Percentiles rank a stretch among this genome's conserved stretches.
Evolutionary conservation across 495 filamentous ascomycete species (phyloP).

Genomic region (Thermochaetoides thermophila): DNA sequence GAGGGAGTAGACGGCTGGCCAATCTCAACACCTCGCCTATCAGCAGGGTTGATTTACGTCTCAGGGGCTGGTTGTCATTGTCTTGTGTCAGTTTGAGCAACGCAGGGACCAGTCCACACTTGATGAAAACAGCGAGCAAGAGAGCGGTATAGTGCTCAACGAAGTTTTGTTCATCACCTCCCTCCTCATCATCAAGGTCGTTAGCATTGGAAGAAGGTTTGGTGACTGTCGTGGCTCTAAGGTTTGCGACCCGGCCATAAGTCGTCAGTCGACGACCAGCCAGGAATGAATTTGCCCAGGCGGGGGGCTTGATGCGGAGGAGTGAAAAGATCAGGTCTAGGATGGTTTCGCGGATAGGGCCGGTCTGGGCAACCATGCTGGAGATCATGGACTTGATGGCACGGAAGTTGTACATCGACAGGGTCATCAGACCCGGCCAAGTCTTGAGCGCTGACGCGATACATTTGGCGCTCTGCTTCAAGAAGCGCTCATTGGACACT

Average conservation of each 20-base stretch:
- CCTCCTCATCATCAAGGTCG: conserved; percentile 46
- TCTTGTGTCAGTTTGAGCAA: conserved; percentile 58
- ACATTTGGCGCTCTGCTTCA: conserved; percentile 75
- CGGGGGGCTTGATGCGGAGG: conserved; percentile 83
- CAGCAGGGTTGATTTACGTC: conserved; percentile 77
- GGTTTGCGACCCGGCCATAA: conserved; percentile 79
- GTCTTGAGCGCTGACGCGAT: conserved; percentile 78
- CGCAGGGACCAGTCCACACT: conserved; percentile 66
- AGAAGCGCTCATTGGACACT: conserved; percentile 52
- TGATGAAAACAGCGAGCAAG: conserved; percentile 72
- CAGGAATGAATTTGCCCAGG: conserved; percentile 91
- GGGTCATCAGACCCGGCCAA: conserved; percentile 79
- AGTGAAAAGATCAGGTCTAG: conserved; percentile 84
- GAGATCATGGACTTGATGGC: conserved; percentile 69
- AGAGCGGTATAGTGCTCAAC: conserved; percentile 87
- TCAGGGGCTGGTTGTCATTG: conserved; percentile 55
- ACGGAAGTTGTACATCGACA: conserved; percentile 73
- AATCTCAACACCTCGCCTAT: conserved; percentile 84
- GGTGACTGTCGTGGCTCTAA: conserved; percentile 46
- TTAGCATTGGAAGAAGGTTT: conserved; percentile 20
- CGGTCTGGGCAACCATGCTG: conserved; percentile 58
- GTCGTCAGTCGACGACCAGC: conserved; percentile 86
- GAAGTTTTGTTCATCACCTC: conserved; percentile 59
- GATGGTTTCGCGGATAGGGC: conserved; percentile 51
- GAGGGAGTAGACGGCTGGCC: conserved; percentile 70